Percentiles rank a stretch among this genome's conserved stretches.
These are phyloP conservation scores for Mycena sp. DNA, from an alignment of 1,284 basidiomycete species.

Conservation along the genomic window DNA sequence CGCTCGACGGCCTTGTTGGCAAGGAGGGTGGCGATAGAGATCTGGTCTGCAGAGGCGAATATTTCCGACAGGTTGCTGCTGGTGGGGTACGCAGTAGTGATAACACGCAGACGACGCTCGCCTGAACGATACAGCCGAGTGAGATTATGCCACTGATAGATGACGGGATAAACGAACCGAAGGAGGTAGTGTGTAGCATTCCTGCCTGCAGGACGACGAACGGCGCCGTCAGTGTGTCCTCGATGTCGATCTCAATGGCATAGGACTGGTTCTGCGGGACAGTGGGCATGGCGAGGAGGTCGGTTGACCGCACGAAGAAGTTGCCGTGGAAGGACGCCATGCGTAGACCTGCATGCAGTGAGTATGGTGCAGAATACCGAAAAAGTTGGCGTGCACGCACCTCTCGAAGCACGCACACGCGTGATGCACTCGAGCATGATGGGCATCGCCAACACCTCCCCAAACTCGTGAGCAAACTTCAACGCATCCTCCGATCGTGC, in stretches of 20 bases:
- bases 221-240: conserved; percentile 92
- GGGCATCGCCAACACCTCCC: conserved; percentile 91
- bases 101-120: conserved; percentile 95
- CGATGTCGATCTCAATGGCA: conserved; percentile 96
- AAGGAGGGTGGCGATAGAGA: conserved; percentile 89
- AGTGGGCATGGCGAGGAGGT: conserved; percentile 95
- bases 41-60: conserved; percentile 94
- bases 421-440: conserved; percentile 98
- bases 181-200: conserved; percentile 95
- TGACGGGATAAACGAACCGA: conserved; percentile 61
- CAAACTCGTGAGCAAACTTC: conserved; percentile 98
- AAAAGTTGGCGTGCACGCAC: conserved; percentile 46
- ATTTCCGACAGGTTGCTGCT: conserved; percentile 94
- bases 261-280: conserved; percentile 98
- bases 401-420: conserved; percentile 94
- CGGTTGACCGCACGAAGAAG: conserved; percentile 98
- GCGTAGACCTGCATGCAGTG: conserved; percentile 59
- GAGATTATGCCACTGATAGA: background rate
- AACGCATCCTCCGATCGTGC: conserved; percentile 93
- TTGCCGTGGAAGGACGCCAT: conserved; percentile 99
- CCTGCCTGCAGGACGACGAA: conserved; percentile 98
- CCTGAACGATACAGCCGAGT: conserved; percentile 49
- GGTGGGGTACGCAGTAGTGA: conserved; percentile 93
- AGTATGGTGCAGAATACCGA: background rate
- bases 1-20: conserved; percentile 98